Percentiles rank a stretch among this genome's conserved stretches.
These are phyloP conservation scores for Spergularia marina DNA, from an alignment of 148 eudicot genomes.

Conservation along the genomic window DNA sequence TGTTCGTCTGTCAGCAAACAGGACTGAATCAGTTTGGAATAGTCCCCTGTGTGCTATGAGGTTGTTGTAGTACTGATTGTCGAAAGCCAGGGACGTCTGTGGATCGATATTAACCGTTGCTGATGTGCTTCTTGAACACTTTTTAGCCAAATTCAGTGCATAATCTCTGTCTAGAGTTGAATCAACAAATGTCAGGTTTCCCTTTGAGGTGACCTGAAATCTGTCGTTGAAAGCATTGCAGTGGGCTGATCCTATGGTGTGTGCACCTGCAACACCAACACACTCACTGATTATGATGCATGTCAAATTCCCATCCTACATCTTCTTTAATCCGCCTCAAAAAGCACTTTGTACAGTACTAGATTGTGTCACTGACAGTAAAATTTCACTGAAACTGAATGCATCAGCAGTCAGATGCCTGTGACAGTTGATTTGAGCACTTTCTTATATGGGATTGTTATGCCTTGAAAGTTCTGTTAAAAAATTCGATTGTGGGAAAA, in stretches of 20 bases:
- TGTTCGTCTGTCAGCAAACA: conserved; percentile 47
- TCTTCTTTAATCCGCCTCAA: background rate
- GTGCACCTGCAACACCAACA: conserved; percentile 52
- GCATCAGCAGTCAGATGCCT: no score
- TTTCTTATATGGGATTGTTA: no score
- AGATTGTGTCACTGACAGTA: background rate
- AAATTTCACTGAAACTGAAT: no score
- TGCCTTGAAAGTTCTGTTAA: no score
- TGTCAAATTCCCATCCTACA: background rate
- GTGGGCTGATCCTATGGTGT: conserved; percentile 75
- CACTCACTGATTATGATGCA: background rate
- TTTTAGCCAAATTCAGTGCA: conserved; percentile 40
- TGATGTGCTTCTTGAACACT: conserved; percentile 38
- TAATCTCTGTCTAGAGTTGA: conserved; percentile 47
- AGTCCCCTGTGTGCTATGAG: conserved; percentile 49
- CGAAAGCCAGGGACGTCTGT: conserved; percentile 45
- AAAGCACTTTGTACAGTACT: background rate
- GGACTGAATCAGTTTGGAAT: conserved; percentile 57
- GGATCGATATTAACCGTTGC: conserved; percentile 52
- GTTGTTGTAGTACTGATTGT: conserved; percentile 55
- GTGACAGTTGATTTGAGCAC: no score
- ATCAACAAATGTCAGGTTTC: conserved; percentile 50
- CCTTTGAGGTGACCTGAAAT: conserved; percentile 39
- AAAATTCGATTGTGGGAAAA: no score
- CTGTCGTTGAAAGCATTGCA: conserved; percentile 60